These are phyloP conservation scores for Tieghemiomyces parasiticus DNA, from an alignment of 192 early-diverging fungal species.

Conservation along the genomic window DNA sequence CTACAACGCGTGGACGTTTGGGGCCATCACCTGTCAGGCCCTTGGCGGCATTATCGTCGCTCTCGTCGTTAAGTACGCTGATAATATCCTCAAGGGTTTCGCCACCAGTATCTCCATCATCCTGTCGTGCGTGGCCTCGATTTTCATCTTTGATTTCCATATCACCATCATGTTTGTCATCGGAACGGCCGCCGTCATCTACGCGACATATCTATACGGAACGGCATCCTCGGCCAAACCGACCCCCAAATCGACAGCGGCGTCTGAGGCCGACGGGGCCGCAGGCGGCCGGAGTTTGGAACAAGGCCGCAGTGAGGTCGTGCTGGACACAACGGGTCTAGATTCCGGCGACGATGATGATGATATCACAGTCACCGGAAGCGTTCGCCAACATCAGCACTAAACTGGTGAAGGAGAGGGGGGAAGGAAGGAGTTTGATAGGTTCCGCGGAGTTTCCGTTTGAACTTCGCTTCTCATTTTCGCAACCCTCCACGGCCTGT, in stretches of 20 bases:
- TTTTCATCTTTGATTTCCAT: slow-evolving; percentile 70
- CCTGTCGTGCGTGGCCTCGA: slow-evolving; percentile 68
- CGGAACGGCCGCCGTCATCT: slow-evolving; percentile 59
- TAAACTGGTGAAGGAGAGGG: too few species aligned
- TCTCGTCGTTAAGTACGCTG: slow-evolving; percentile 93
- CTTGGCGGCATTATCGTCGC: slow-evolving; percentile 90
- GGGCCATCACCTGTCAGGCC: slow-evolving; percentile 78
- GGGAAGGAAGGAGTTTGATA: too few species aligned
- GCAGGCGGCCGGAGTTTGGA: background rate
- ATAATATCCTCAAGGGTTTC: slow-evolving; percentile 99
- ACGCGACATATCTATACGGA: slow-evolving; percentile 64
- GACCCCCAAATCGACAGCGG: background rate
- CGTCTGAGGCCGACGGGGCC: background rate
- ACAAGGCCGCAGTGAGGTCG: background rate
- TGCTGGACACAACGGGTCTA: too few species aligned
- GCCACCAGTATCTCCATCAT: slow-evolving; percentile 94
- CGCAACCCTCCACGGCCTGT: too few species aligned
- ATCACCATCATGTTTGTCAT: slow-evolving; percentile 54
- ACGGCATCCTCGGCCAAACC: slow-evolving; percentile 3
- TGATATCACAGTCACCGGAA: background rate
- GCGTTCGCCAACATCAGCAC: too few species aligned
- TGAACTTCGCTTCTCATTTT: too few species aligned
- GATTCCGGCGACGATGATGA: too few species aligned
- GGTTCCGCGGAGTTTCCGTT: too few species aligned
- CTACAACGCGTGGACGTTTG: slow-evolving; percentile 67